phyloP scores from a whole-genome alignment of 2,329 filamentous ascomycete species.

The Epichloe sylvatica region DNA sequence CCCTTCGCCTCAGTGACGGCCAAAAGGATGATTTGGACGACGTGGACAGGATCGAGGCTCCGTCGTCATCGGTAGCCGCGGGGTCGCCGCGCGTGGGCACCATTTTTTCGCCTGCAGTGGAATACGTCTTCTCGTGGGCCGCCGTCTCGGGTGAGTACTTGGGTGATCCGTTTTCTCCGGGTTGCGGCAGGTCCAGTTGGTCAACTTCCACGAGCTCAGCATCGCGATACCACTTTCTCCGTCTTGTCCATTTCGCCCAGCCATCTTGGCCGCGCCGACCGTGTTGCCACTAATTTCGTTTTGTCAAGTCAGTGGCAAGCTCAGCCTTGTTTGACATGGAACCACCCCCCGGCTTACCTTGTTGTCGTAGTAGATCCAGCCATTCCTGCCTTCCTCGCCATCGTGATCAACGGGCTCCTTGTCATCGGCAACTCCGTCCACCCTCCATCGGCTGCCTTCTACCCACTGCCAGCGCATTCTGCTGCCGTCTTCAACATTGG shows the following conservation, averaged over 20 bases:
- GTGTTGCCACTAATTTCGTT: conserved; percentile 61
- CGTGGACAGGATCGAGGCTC: conserved; percentile 32
- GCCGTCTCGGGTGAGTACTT: conserved; percentile 8
- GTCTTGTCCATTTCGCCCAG: conserved; percentile 86
- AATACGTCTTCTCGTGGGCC: conserved; percentile 18
- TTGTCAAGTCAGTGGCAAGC: conserved; percentile 5
- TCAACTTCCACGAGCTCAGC: conserved; percentile 78
- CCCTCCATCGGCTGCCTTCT: conserved; percentile 68
- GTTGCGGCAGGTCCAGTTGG: conserved; percentile 17
- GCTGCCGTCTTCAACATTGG: conserved; percentile 46
- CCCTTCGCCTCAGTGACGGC: conserved; percentile 26
- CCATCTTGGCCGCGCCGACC: conserved; percentile 74
- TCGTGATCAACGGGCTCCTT: conserved; percentile 34
- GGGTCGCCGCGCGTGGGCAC: conserved; percentile 14
- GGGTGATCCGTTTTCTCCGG: conserved; percentile 22
- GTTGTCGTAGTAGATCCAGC: conserved; percentile 97
- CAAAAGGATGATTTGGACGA: conserved; percentile 34
- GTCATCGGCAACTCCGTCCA: conserved; percentile 57
- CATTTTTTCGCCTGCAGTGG: conserved; percentile 24
- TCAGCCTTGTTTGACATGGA: no score
- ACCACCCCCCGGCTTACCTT: conserved; percentile 44
- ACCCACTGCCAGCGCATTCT: conserved; percentile 61
- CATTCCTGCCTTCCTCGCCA: conserved; percentile 49
- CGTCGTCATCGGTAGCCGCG: conserved; percentile 21
- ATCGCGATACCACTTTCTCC: conserved; percentile 92